Evolutionary conservation across 192 early-diverging fungal genomes (phyloP).

Genomic region (Coemansia umbellata): DNA sequence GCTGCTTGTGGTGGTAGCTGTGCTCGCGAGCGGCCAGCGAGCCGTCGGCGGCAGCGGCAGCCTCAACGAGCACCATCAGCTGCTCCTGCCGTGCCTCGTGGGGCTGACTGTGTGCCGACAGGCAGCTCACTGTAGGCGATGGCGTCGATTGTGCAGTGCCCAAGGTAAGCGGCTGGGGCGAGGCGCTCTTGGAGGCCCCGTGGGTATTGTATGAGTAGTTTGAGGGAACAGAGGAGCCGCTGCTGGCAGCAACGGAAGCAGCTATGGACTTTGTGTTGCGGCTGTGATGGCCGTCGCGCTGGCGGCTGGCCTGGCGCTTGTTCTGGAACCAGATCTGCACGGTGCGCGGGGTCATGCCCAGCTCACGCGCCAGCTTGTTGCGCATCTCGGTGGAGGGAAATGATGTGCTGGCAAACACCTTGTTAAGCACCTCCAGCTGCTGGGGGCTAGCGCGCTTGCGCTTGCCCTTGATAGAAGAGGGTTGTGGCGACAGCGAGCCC

Average conservation of each 20-base stretch:
- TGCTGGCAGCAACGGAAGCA: conserved; percentile 11
- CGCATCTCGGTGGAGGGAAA: conserved; percentile 84
- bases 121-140: conserved; percentile 1
- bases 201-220: not conserved
- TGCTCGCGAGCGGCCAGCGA: not conserved
- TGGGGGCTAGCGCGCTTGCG: conserved; percentile 76
- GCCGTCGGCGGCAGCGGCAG: conserved; percentile 14
- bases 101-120: not conserved
- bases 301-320: conserved; percentile 74
- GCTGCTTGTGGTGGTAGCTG: not conserved
- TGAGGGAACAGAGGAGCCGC: conserved; percentile 1
- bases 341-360: conserved; percentile 85
- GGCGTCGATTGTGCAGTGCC: conserved; percentile 4
- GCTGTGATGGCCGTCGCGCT: conserved; percentile 53
- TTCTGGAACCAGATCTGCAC: conserved; percentile 99
- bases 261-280: conserved; percentile 47
- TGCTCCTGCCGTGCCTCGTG: conserved; percentile 9
- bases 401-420: conserved; percentile 70
- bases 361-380: conserved; percentile 67
- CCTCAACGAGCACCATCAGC: conserved; percentile 41
- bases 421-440: conserved; percentile 72
- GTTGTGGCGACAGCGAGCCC: conserved; percentile 11
- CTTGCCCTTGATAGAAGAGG: conserved; percentile 58
- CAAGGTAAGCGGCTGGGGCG: conserved; percentile 14
- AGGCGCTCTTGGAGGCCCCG: conserved; percentile 23